Conservation (phyloP, 805 yeast species). For the Tetrapisispora taiwanensis region DNA sequence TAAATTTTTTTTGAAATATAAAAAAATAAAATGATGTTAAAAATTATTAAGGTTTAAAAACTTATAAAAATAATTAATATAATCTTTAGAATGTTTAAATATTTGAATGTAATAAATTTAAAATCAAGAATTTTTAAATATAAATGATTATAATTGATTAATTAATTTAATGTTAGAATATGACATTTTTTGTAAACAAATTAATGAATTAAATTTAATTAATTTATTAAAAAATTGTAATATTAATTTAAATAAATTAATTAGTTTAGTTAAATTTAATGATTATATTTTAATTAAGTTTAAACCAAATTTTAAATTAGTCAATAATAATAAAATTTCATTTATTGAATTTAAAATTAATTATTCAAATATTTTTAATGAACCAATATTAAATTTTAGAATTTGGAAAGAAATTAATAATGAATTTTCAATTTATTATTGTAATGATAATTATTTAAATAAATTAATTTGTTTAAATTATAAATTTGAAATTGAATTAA, state of each 20-base stretch:
- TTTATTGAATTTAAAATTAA: constrained; percentile 12
- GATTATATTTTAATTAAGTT: not conserved
- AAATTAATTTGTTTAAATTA: not conserved
- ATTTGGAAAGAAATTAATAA: constrained; percentile 9
- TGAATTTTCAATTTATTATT: not conserved
- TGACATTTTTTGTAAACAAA: not conserved
- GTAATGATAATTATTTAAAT: too few species aligned
- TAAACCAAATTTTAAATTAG: not conserved
- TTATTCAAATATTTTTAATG: constrained; percentile 16
- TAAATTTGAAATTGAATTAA: not conserved
- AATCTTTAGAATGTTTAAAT: too few species aligned
- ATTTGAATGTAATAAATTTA: too few species aligned
- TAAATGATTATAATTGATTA: too few species aligned
- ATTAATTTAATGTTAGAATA: not conserved
- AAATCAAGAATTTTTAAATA: too few species aligned
- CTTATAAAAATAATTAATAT: too few species aligned
- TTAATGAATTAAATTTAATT: not conserved
- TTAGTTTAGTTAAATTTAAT: not conserved
- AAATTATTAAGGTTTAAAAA: too few species aligned
- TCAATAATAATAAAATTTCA: constrained; percentile 38
- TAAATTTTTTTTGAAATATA: too few species aligned
- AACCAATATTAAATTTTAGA: constrained; percentile 16
- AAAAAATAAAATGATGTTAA: too few species aligned
- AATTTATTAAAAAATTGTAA: not conserved
- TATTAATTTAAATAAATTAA: too few species aligned